phyloP scores from a whole-genome alignment of 306 rosid species.

The Morella rubra region DNA sequence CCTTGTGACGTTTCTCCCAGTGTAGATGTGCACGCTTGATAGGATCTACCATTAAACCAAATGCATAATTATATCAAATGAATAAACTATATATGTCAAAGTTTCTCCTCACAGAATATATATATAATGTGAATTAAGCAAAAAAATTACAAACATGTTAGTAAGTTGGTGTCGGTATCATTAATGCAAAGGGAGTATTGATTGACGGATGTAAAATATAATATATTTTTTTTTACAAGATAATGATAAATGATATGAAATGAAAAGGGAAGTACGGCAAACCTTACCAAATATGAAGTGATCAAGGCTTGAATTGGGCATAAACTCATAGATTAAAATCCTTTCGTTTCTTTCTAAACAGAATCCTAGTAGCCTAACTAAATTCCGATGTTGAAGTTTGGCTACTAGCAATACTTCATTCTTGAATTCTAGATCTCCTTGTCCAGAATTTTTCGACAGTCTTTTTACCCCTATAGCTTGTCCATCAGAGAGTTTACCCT shows the following conservation, averaged over 20 bases:
- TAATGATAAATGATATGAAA: background rate
- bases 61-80: background rate
- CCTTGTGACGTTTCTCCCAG: background rate
- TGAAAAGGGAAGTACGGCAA: background rate
- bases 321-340: background rate
- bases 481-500: background rate
- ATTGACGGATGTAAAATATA: too few relatives aligned
- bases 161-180: too few relatives aligned
- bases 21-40: background rate
- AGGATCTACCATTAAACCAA: background rate
- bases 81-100: background rate
- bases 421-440: background rate
- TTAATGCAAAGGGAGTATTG: too few relatives aligned
- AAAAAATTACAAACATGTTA: too few relatives aligned
- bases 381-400: background rate
- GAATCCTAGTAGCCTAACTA: background rate
- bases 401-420: background rate
- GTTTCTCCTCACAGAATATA: background rate
- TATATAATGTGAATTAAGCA: too few relatives aligned
- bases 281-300: background rate
- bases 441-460: background rate
- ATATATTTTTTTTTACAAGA: background rate
- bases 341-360: background rate
- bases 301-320: background rate
- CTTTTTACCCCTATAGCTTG: background rate